These are phyloP conservation scores for Cordyceps militaris DNA, from an alignment of 2,329 filamentous ascomycete species.

Conservation along the genomic window DNA sequence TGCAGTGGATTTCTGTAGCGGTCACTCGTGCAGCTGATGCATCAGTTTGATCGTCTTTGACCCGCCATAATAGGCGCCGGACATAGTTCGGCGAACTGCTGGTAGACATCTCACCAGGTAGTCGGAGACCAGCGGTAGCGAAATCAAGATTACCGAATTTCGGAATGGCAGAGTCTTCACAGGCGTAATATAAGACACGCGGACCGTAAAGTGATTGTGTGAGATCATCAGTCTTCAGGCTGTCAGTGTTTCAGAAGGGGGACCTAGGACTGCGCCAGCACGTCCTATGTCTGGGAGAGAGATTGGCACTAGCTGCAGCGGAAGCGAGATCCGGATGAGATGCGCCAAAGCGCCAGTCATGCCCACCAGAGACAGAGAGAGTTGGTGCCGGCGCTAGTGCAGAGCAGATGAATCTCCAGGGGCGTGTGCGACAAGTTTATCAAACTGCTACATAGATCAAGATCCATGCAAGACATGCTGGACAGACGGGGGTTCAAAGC, in stretches of 20 bases:
- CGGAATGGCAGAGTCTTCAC: background rate
- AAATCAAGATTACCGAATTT: background rate
- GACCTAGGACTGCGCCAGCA: background rate
- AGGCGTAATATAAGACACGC: background rate
- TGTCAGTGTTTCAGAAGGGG: background rate
- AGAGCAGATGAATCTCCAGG: background rate
- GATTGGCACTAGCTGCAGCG: background rate
- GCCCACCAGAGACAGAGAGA: background rate
- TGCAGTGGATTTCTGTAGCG: background rate
- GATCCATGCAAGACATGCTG: conserved; percentile 9
- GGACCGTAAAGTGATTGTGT: background rate
- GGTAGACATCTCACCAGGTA: background rate
- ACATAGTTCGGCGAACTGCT: background rate
- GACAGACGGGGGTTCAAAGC: background rate
- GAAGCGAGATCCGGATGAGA: conserved; percentile 9
- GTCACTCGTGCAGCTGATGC: background rate
- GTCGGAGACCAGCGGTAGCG: background rate
- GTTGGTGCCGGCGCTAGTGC: background rate
- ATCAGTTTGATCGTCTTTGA: background rate
- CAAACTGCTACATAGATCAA: conserved; percentile 1
- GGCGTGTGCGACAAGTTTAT: conserved; percentile 8
- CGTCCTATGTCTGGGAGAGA: background rate
- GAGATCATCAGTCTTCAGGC: background rate
- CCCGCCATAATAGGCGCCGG: background rate
- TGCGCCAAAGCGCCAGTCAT: background rate